These are phyloP conservation scores for Zizania palustris DNA, from an alignment of 202 grass and related monocot genomes.

Conservation along the genomic window DNA sequence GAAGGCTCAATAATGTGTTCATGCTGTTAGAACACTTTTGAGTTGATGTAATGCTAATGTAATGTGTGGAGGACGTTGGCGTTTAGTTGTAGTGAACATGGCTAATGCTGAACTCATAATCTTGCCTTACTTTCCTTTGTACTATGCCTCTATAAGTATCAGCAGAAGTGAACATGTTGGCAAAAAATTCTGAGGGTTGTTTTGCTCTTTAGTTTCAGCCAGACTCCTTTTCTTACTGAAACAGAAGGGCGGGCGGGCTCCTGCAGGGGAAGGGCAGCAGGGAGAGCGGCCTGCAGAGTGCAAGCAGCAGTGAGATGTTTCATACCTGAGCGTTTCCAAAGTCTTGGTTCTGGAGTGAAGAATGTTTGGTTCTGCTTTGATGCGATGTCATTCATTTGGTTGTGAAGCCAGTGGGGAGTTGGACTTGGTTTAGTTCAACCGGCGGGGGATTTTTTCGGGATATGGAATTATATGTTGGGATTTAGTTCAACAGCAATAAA, in stretches of 20 bases:
- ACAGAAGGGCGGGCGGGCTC: conserved; percentile 60
- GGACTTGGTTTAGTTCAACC: conserved; percentile 33
- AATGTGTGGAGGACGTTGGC: too few relatives aligned
- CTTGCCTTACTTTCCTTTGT: too few relatives aligned
- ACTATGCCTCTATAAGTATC: too few relatives aligned
- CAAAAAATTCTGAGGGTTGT: background rate
- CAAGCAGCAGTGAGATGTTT: conserved; percentile 82
- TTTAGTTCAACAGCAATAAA: too few relatives aligned
- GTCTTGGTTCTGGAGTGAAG: conserved; percentile 26
- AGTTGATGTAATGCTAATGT: too few relatives aligned
- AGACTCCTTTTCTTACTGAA: conserved; percentile 5
- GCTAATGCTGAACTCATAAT: too few relatives aligned
- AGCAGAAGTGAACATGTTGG: too few relatives aligned
- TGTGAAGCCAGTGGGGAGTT: conserved; percentile 24
- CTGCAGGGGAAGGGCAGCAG: conserved; percentile 58
- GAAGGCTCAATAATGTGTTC: too few relatives aligned
- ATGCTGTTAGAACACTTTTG: too few relatives aligned
- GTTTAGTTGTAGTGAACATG: too few relatives aligned
- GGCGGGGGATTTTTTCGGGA: conserved; percentile 36
- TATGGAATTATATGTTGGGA: conserved; percentile 48
- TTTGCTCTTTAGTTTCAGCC: background rate
- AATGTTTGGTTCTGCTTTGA: conserved; percentile 44
- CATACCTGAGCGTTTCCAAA: background rate
- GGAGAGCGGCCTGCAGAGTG: conserved; percentile 83
- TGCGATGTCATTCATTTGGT: conserved; percentile 41